These are phyloP conservation scores for Verbena officinalis DNA, from an alignment of 257 asterid genomes.

Conservation along the genomic window DNA sequence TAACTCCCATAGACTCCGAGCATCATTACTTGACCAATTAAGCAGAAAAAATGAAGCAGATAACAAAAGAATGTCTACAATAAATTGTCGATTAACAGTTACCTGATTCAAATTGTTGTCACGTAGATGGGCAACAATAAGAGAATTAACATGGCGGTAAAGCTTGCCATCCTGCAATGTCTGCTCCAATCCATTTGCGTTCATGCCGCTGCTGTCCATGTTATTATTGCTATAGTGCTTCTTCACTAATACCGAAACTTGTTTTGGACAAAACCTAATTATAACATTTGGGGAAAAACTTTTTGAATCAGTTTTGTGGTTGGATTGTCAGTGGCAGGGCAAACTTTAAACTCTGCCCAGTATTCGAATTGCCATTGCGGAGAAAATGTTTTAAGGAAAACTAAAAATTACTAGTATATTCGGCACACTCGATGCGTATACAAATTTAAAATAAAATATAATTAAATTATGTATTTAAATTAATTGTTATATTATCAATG, in stretches of 20 bases:
- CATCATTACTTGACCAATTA: not conserved
- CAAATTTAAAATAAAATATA: too few species aligned
- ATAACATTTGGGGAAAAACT: constrained; percentile 10
- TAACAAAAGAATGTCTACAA: not conserved
- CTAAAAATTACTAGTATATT: too few species aligned
- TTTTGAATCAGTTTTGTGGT: constrained; percentile 3
- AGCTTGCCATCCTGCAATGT: constrained; percentile 71
- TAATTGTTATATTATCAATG: too few species aligned
- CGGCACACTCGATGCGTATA: too few species aligned
- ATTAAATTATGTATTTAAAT: too few species aligned
- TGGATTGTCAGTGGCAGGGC: not conserved
- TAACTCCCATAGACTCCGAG: not conserved
- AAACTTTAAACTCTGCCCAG: too few species aligned
- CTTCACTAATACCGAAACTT: constrained; percentile 20
- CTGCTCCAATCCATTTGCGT: constrained; percentile 56
- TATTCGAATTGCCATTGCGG: too few species aligned
- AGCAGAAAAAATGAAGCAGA: not conserved
- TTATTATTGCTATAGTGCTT: not conserved
- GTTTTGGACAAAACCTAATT: constrained; percentile 17
- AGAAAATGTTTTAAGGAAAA: too few species aligned
- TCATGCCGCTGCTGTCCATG: constrained; percentile 43
- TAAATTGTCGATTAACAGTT: not conserved
- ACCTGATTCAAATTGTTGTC: constrained; percentile 79
- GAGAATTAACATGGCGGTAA: constrained; percentile 67
- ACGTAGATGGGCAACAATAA: constrained; percentile 82